Conservation (phyloP, 441 rosid species). For the Melastoma candidum region DNA sequence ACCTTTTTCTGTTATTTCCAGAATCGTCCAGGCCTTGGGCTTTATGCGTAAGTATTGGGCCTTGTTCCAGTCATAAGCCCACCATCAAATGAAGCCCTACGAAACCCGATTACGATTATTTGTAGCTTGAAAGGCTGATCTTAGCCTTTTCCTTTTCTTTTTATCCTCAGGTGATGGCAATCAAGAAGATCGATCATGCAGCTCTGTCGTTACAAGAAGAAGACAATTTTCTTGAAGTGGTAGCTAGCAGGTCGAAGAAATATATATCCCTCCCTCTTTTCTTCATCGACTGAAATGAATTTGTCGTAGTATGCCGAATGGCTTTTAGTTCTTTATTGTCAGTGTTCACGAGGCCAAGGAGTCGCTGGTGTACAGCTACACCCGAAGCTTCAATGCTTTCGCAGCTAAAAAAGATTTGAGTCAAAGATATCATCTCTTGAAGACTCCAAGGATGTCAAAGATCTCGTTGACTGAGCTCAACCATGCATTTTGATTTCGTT, state of each 20-base stretch:
- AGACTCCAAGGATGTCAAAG: no score
- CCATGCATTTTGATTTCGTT: no score
- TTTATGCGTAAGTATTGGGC: no score
- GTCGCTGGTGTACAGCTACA: constrained; percentile 62
- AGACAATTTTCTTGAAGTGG: constrained; percentile 82
- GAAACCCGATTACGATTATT: no score
- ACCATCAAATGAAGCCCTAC: no score
- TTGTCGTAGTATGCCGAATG: neutral
- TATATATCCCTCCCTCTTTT: neutral
- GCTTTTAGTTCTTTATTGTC: neutral
- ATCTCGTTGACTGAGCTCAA: no score
- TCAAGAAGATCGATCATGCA: constrained; percentile 88
- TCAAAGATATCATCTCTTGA: no score
- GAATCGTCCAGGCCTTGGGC: no score
- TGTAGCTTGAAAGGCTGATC: neutral
- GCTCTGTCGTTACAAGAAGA: constrained; percentile 87
- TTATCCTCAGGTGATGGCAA: constrained; percentile 51
- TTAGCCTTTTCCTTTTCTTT: constrained; percentile 4
- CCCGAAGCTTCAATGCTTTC: constrained; percentile 79
- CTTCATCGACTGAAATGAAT: no score
- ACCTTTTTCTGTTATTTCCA: no score
- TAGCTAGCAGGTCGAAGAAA: constrained; percentile 48
- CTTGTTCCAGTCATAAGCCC: no score
- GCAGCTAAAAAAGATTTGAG: constrained; percentile 21
- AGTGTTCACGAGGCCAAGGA: constrained; percentile 50